Evolutionary conservation across 441 rosid genomes (phyloP), one percentile per base, ranked within the genome.

Genomic region (Aleurites moluccanus): DNA sequence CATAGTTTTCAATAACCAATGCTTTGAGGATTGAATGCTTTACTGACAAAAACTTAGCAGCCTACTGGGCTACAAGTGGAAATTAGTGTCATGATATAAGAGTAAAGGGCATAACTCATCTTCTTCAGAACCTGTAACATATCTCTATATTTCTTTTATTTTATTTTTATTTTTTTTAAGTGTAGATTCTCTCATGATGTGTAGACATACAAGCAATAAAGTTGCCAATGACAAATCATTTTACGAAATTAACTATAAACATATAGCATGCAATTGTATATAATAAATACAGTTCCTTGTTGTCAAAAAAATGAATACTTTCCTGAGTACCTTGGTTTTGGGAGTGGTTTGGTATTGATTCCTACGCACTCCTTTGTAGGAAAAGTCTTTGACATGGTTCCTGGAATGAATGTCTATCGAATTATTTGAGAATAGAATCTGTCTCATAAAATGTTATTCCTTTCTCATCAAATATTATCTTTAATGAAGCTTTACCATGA

Each of bases 351-450:
- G 52, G 53, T 8, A 23, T 64, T 35, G 76, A 64, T 73, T 73
- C 50, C 76, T 53, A n/a, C 63, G 55, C 73, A 53, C 45, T 73
- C 38, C 60, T 60, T 73, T 33, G 14, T 53, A 10, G 28, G 56
- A 67, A 18, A 70, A 45, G 13, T 56, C 67, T 30, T 57, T n/a
- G 44, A 44, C 28, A 67, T 45, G 56, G 47, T 56, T 45, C 9
- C 10, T 47, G 25, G 27, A 23, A 6, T 27, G 30, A 57, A 1
- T 61, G 28, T 44, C 20, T 61, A 10, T 28, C 11, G 27, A 44
- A 45, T 60, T 10, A 27, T 27, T 70, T 75, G 73, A 75, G 72
- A 67, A 67, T 75, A 47, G 67, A 61, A 67, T 67, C 3, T 42
- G 50, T 66, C 65, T 8, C 30, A 15, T 64, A 53, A 64, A 64